Evolutionary conservation across 1,284 basidiomycete species (phyloP).

Genomic region (Phenoliferia sp.): DNA sequence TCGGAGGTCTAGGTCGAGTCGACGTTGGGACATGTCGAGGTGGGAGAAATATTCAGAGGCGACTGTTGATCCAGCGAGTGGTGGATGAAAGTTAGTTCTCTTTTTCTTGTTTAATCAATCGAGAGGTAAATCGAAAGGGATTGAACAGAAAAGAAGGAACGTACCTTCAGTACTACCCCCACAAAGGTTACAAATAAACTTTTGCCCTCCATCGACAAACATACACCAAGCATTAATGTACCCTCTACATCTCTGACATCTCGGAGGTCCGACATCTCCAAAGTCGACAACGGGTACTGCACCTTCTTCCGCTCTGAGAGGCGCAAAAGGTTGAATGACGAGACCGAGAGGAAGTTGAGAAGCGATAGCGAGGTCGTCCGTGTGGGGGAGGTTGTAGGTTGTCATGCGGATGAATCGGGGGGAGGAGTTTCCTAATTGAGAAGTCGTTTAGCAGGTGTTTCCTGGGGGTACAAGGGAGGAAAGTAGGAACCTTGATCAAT

Average conservation of each 20-base stretch:
- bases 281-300: conserved; percentile 65
- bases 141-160: conserved; percentile 29
- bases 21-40: conserved; percentile 70
- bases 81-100: not conserved
- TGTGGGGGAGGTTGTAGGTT: conserved; percentile 69
- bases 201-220: conserved; percentile 77
- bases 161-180: conserved; percentile 71
- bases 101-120: not conserved
- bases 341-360: conserved; percentile 81
- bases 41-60: conserved; percentile 78
- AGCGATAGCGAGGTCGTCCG: conserved; percentile 71
- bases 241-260: conserved; percentile 79
- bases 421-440: conserved; percentile 60
- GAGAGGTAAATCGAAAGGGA: too few relatives aligned
- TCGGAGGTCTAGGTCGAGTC: conserved; percentile 75
- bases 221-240: conserved; percentile 95
- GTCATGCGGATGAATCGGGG: conserved; percentile 63
- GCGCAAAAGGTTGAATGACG: conserved; percentile 85
- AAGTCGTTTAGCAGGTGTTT: not conserved
- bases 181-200: conserved; percentile 93
- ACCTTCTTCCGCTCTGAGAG: conserved; percentile 65
- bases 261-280: conserved; percentile 66
- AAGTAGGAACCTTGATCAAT: conserved; percentile 78
- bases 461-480: too few relatives aligned
- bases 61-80: conserved; percentile 56